Base-by-base conservation (phyloP, 2,329 filamentous ascomycete species). In the Fusarium pseudograminearum region DNA sequence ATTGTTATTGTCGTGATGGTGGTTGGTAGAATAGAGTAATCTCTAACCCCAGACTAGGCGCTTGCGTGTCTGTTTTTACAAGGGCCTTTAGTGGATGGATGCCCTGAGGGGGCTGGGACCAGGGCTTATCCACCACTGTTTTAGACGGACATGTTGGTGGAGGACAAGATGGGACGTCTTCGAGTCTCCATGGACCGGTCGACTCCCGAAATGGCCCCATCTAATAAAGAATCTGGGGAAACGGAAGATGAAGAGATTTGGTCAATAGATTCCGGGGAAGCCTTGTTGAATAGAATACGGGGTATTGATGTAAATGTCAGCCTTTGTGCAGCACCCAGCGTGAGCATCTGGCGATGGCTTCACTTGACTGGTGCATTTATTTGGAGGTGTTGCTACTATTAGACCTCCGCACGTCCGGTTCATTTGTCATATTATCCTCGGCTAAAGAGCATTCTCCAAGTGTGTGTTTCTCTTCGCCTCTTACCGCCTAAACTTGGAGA, bases 191-290 rank as follows among this genome's bases (percentile, higher is more conserved):
- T 51, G 31, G 42, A 41, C 67, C 67, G 58, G 67, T 70, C 59
- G 54, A 65, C 36, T 65, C 54, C 62, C 67, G 63, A 70, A 48
- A 30, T 28, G 62, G 51, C 44, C 54, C 66, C 61, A 57, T 62
- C 41, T 7, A 36, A 52, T 41, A 52, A 52, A 28, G n/a, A 52
- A 64, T 64, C 59, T 33, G 62, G 59, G 58, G 62, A 52, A 52
- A 52, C 53, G 33, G 38, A 54, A 28, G 45, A 68, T 64, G 57
- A 60, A 54, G 67, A 56, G 51, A 61, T 53, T 52, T 57, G 28
- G 46, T 14, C 36, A 20, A 22, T 45, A 65, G 67, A 70, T 70
- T 69, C 65, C 50, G 67, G 67, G 67, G 67, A 70, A 70, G 67
- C 67, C 67, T 68, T 51, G 14, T 50, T 20, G 36, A 22, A 40